A percentile compares a stretch with the other conserved stretches of the same genome.
phyloP scores from a whole-genome alignment of 441 rosid species.

The Populus hybrid region DNA sequence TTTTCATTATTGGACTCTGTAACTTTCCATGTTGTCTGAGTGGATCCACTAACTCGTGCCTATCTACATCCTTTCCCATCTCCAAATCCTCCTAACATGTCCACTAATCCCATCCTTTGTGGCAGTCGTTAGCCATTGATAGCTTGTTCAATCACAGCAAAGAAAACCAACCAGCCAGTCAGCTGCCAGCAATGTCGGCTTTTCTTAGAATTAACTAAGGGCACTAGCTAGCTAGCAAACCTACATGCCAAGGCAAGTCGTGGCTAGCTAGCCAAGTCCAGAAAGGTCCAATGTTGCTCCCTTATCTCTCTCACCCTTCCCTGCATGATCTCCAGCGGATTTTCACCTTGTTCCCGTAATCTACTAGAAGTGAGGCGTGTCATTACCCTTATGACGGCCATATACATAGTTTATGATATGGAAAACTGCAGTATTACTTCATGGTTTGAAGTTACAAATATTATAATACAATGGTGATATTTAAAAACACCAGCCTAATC shows the following conservation, averaged over 20 bases:
- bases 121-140: not conserved
- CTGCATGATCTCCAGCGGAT: slow-evolving; percentile 10
- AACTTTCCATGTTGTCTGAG: slow-evolving; percentile 25
- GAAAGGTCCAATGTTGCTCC: not conserved
- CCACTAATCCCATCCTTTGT: slow-evolving; percentile 33
- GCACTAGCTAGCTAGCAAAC: not conserved
- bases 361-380: not conserved
- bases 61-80: slow-evolving; percentile 23
- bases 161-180: not conserved
- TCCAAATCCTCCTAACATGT: slow-evolving; percentile 23
- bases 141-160: not conserved
- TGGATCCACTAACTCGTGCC: slow-evolving; percentile 46
- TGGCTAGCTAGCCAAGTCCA: not conserved
- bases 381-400: no score
- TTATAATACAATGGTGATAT: not conserved
- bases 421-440: not conserved
- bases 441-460: not conserved
- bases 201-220: not conserved
- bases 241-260: not conserved
- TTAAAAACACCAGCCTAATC: no score
- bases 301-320: not conserved
- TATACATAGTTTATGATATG: slow-evolving; percentile 4
- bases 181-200: not conserved
- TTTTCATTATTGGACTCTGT: slow-evolving; percentile 32
- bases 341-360: slow-evolving; percentile 21